Percentiles rank a stretch among this genome's conserved stretches.
phyloP scores from a whole-genome alignment of 352 stramenopile genomes.

The Phytophthora gonapodyides region DNA sequence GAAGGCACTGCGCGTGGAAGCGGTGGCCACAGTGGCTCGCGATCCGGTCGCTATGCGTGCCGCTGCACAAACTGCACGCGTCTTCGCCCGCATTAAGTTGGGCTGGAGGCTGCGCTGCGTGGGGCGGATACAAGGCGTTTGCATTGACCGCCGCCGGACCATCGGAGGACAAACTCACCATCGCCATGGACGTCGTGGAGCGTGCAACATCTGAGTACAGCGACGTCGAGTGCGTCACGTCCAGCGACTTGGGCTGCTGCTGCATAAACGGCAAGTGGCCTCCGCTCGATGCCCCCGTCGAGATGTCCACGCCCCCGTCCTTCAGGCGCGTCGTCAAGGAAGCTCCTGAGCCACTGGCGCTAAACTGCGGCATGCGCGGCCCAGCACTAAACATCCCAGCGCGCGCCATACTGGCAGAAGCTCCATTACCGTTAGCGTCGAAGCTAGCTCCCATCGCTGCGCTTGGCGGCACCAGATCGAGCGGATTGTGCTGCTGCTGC shows the following conservation, averaged over 20 bases:
- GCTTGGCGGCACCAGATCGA: slow-evolving; percentile 37
- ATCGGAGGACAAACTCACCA: slow-evolving; percentile 38
- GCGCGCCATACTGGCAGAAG: slow-evolving; percentile 29
- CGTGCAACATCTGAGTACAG: slow-evolving; percentile 39
- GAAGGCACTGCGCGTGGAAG: slow-evolving; percentile 67
- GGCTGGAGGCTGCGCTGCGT: slow-evolving; percentile 23
- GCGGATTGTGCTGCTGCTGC: slow-evolving; percentile 27
- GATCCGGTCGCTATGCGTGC: slow-evolving; percentile 54
- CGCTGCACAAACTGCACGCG: slow-evolving; percentile 51
- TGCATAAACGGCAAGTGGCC: slow-evolving; percentile 40
- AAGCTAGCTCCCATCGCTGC: slow-evolving; percentile 29
- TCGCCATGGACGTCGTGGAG: slow-evolving; percentile 39
- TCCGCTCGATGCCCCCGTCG: slow-evolving; percentile 27
- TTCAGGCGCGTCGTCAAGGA: slow-evolving; percentile 42
- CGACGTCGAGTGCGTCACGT: slow-evolving; percentile 31
- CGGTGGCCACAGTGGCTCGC: slow-evolving; percentile 65
- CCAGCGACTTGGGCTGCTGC: slow-evolving; percentile 34
- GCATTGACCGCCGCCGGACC: slow-evolving; percentile 28
- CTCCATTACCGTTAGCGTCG: slow-evolving; percentile 28
- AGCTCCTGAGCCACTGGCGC: slow-evolving; percentile 14
- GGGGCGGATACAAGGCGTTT: slow-evolving; percentile 37
- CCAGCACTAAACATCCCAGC: slow-evolving; percentile 35
- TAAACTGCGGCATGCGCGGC: slow-evolving; percentile 43
- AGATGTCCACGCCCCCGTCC: slow-evolving; percentile 39
- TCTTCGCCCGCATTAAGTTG: slow-evolving; percentile 34